Percentiles rank a stretch among this genome's conserved stretches.
Conservation (phyloP, 1,284 basidiomycete genomes). For the Irpex sp. region DNA sequence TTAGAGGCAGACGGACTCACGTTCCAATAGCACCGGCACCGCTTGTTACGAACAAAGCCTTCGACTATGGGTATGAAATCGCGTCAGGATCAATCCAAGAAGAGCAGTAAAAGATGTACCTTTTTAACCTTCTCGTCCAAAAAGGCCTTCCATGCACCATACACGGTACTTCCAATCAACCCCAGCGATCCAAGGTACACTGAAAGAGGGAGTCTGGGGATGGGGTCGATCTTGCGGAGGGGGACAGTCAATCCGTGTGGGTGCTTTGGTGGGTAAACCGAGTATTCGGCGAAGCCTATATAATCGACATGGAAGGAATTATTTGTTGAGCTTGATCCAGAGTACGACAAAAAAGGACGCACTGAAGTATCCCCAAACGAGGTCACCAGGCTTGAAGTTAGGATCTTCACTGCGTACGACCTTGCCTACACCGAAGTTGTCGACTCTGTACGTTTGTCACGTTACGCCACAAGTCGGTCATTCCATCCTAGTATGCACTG, state of each 20-base stretch:
- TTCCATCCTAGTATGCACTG: no score
- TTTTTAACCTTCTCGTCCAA: conserved; percentile 8
- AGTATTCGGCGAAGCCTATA: conserved; percentile 19
- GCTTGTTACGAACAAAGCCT: conserved; percentile 8
- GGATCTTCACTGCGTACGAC: conserved; percentile 39
- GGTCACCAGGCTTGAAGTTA: conserved; percentile 36
- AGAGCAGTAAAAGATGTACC: neutral
- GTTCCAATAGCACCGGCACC: conserved; percentile 10
- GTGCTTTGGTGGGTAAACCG: conserved; percentile 12
- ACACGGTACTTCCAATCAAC: conserved; percentile 7
- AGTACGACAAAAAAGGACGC: neutral
- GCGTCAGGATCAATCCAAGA: no score
- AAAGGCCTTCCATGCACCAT: conserved; percentile 2
- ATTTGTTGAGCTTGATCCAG: no score
- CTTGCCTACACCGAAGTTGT: conserved; percentile 33
- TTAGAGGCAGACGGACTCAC: neutral
- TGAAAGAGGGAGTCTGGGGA: conserved; percentile 2
- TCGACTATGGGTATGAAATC: neutral
- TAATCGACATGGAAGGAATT: no score
- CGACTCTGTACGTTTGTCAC: conserved; percentile 2
- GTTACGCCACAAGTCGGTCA: no score
- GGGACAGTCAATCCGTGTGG: conserved; percentile 2
- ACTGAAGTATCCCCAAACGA: conserved; percentile 35
- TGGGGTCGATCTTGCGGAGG: conserved; percentile 5
- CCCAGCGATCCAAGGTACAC: conserved; percentile 9